A percentile compares a stretch with the other conserved stretches of the same genome.
These are phyloP conservation scores for Suhomyces guaymorum DNA, from an alignment of 1,139 yeast species.

Conservation along the genomic window DNA sequence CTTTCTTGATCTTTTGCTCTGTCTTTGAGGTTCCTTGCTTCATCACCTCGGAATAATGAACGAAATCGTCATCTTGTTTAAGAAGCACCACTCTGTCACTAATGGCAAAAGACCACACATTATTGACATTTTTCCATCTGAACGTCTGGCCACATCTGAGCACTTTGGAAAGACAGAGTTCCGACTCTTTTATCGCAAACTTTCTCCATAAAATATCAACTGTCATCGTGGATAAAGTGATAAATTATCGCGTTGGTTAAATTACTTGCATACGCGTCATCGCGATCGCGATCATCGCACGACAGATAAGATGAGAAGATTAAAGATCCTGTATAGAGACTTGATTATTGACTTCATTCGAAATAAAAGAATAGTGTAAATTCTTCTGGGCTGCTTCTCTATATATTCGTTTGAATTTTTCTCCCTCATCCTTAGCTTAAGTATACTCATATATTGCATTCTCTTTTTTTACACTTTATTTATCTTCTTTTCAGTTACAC, in stretches of 20 bases:
- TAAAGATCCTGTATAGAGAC: too few relatives aligned
- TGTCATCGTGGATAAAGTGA: constrained; percentile 8
- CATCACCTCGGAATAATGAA: constrained; percentile 36
- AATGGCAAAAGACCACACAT: constrained; percentile 61
- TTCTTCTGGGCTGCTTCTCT: too few relatives aligned
- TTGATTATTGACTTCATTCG: not conserved
- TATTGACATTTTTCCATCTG: constrained; percentile 62
- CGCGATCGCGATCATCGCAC: too few relatives aligned
- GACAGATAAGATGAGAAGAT: too few relatives aligned
- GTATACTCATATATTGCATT: too few relatives aligned
- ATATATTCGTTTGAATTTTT: too few relatives aligned
- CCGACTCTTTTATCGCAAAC: constrained; percentile 31
- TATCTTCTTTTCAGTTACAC: too few relatives aligned
- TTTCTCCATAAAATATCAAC: constrained; percentile 18
- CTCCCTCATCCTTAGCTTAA: too few relatives aligned
- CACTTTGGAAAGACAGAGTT: constrained; percentile 65
- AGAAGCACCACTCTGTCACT: constrained; percentile 51
- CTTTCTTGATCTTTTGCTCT: too few relatives aligned
- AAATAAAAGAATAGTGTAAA: too few relatives aligned
- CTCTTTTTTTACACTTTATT: too few relatives aligned
- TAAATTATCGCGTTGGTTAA: not conserved
- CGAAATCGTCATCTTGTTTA: constrained; percentile 42
- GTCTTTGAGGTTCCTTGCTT: too few relatives aligned
- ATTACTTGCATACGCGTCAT: constrained; percentile 11
- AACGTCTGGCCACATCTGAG: constrained; percentile 89